A percentile compares a stretch with the other conserved stretches of the same genome.
These are phyloP conservation scores for Backusella parvicylindrica DNA, from an alignment of 192 early-diverging fungal species.

Conservation along the genomic window DNA sequence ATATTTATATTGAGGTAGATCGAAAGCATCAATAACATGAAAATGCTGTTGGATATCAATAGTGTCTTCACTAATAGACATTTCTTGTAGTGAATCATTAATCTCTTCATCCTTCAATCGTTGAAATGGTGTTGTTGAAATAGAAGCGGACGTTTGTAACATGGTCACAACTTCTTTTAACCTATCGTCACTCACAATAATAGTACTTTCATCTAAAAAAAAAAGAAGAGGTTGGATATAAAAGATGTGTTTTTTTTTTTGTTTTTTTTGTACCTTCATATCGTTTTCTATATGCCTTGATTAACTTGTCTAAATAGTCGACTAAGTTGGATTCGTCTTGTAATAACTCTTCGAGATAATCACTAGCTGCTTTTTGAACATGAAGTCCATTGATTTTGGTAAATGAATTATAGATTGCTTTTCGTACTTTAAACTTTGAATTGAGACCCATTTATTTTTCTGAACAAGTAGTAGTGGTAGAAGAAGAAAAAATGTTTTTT, in stretches of 20 bases:
- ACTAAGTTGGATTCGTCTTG: conserved; percentile 46
- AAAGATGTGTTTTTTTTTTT: neutral
- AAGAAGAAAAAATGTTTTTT: neutral
- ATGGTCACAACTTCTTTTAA: conserved; percentile 50
- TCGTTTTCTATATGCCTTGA: conserved; percentile 60
- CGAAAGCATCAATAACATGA: conserved; percentile 72
- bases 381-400: conserved; percentile 78
- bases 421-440: neutral
- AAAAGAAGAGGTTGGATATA: neutral
- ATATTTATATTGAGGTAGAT: conserved; percentile 67
- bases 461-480: no score
- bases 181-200: conserved; percentile 37
- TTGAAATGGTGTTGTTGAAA: conserved; percentile 11
- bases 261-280: conserved; percentile 65
- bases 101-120: conserved; percentile 4
- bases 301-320: conserved; percentile 66
- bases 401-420: conserved; percentile 65
- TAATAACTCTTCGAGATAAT: conserved; percentile 57
- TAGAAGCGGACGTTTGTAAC: conserved; percentile 39
- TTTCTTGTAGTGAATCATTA: conserved; percentile 6
- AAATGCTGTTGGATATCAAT: conserved; percentile 56
- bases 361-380: conserved; percentile 69
- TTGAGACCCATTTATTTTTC: neutral
- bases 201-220: conserved; percentile 11
- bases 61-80: conserved; percentile 19